Evolutionary conservation across 2,329 filamentous ascomycete species (phyloP).

Genomic region (Alternaria panax): DNA sequence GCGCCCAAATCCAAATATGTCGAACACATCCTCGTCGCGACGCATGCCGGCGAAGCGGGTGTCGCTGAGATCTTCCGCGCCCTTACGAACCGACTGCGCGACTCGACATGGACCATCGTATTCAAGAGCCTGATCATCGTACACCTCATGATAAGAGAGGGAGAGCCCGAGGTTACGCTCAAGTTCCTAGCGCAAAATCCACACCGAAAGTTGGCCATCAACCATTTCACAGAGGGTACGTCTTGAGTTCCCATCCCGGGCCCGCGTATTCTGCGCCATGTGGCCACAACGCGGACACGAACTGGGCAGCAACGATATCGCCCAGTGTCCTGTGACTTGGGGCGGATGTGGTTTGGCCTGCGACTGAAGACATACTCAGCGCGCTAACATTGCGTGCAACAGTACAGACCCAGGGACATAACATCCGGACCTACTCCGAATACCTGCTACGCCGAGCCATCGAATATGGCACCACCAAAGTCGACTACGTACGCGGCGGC

Average conservation of each 20-base stretch:
- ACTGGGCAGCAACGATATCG: conserved; percentile 1
- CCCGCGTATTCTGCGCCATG: background rate
- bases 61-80: conserved; percentile 96
- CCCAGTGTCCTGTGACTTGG: conserved; percentile 2
- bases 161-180: conserved; percentile 86
- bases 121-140: conserved; percentile 97
- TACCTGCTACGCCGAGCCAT: conserved; percentile 85
- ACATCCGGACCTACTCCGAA: conserved; percentile 88
- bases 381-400: conserved; percentile 57
- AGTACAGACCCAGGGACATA: conserved; percentile 95
- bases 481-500: conserved; percentile 86
- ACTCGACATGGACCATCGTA: conserved; percentile 99
- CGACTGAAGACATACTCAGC: background rate
- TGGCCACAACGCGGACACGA: conserved; percentile 3
- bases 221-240: conserved; percentile 90
- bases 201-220: conserved; percentile 79
- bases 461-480: conserved; percentile 82
- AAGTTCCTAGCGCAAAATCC: conserved; percentile 83
- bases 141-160: conserved; percentile 97
- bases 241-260: conserved; percentile 11
- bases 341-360: background rate
- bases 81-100: conserved; percentile 84
- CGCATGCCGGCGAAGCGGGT: conserved; percentile 91
- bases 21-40: conserved; percentile 95
- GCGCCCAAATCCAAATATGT: conserved; percentile 99